phyloP scores from a whole-genome alignment of 495 filamentous ascomycete species.

The Annulohypoxylon stygium region DNA sequence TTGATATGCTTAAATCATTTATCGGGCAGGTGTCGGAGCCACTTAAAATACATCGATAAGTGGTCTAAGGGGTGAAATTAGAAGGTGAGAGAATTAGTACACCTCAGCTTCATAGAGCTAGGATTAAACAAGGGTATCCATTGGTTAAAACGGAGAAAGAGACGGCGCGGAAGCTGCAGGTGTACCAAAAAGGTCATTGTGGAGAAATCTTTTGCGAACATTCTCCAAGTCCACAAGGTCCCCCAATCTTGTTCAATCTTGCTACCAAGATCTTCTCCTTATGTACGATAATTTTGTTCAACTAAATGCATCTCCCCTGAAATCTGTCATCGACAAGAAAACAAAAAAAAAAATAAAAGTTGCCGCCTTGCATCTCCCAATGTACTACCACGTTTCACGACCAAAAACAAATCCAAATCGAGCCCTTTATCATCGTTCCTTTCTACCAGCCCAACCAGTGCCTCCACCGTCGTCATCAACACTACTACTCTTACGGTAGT shows the following conservation, averaged over 20 bases:
- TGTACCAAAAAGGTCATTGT: conserved; percentile 45
- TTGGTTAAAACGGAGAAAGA: conserved; percentile 48
- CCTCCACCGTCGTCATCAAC: conserved; percentile 23
- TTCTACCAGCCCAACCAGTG: conserved; percentile 22
- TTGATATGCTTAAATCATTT: conserved; percentile 34
- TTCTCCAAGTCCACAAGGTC: conserved; percentile 25
- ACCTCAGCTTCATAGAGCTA: conserved; percentile 26
- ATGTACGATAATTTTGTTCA: conserved; percentile 32
- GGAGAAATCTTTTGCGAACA: conserved; percentile 43
- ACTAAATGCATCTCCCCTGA: conserved; percentile 20
- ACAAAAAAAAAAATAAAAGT: not conserved
- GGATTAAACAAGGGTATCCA: conserved; percentile 25
- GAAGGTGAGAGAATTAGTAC: conserved; percentile 32
- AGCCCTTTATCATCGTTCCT: conserved; percentile 30
- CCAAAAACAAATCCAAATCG: conserved; percentile 27
- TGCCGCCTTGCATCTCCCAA: conserved; percentile 30
- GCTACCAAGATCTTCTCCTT: conserved; percentile 30
- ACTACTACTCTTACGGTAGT: conserved; percentile 27
- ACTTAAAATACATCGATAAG: conserved; percentile 21
- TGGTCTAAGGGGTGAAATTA: conserved; percentile 6
- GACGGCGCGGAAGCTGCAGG: conserved; percentile 45
- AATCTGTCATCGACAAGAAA: conserved; percentile 21
- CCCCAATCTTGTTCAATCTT: conserved; percentile 24
- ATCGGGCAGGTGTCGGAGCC: not conserved
- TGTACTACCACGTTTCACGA: conserved; percentile 47